Conservation (phyloP, 1,284 basidiomycete species). For the Peniophora sp. region DNA sequence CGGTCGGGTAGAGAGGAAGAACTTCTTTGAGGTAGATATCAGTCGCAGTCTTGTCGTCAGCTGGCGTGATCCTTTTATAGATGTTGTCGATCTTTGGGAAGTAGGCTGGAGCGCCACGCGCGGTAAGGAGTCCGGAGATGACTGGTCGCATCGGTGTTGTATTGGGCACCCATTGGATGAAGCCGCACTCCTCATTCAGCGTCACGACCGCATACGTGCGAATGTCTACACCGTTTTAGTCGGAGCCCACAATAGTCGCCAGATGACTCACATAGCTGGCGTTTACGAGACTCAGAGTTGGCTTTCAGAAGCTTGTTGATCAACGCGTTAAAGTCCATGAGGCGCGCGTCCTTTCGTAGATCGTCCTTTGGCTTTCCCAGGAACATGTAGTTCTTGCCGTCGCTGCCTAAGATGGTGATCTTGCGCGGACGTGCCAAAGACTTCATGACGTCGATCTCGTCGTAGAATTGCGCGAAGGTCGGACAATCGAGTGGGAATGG, state of each 20-base stretch:
- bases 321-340: constrained; percentile 98
- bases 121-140: constrained; percentile 67
- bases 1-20: constrained; percentile 62
- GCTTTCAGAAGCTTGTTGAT: constrained; percentile 96
- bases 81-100: constrained; percentile 41
- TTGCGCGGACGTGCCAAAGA: constrained; percentile 93
- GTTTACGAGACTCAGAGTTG: constrained; percentile 85
- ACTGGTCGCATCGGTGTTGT: constrained; percentile 83
- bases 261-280: constrained; percentile 70
- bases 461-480: constrained; percentile 74
- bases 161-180: constrained; percentile 98
- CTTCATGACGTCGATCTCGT: constrained; percentile 87
- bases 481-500: constrained; percentile 81
- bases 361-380: constrained; percentile 98
- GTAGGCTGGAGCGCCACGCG: constrained; percentile 35
- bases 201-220: constrained; percentile 96
- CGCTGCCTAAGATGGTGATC: constrained; percentile 77
- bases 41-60: constrained; percentile 42
- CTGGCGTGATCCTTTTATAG: constrained; percentile 52
- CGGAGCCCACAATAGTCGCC: neutral
- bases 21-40: constrained; percentile 57
- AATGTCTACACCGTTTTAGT: constrained; percentile 53
- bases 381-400: constrained; percentile 86
- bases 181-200: constrained; percentile 93
- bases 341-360: constrained; percentile 90